Base-by-base conservation (phyloP, 169 alveolate species). In the Miamiensis avidus region DNA sequence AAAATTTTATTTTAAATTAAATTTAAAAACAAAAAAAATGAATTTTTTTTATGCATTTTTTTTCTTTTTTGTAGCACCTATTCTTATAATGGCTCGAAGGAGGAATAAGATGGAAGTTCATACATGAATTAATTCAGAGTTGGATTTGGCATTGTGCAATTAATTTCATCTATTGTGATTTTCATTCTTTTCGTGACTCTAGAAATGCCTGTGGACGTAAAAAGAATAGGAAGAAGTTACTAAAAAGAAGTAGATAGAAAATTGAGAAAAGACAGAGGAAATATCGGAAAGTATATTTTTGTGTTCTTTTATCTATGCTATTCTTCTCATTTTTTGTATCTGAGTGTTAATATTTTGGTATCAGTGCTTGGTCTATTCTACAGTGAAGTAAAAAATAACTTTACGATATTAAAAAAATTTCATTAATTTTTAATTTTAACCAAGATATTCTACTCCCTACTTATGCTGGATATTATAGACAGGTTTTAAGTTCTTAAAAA, bases 391-490 rank as follows among this genome's bases (percentile, higher is more conserved):
- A 49, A 49, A 11, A 11, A 49, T 11, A 49, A n/a, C n/a, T n/a
- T n/a, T n/a, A n/a, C n/a, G n/a, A n/a, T n/a, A n/a, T n/a, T n/a
- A n/a, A n/a, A n/a, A n/a, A n/a, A n/a, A n/a, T n/a, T n/a, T n/a
- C n/a, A n/a, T 11, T 49, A 49, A 49, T 49, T 49, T 49, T 11
- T 49, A 49, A 11, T 49, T 0, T 82, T 28, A 49, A 74, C 72
- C 73, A 81, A 86, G 65, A 28, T 81, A 20, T 86, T 86, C 65
- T 86, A 86, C 75, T 74, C 87, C 6, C 75, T 86, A n/a, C 29
- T 86, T 28, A 32, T 86, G 49, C 49, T 86, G 31, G 90, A 86
- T 81, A 86, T 86, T 32, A 81, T 86, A 25, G 90, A 86, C 75
- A 83, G 79, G 74, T 86, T 86, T 27, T 74, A 69, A 25, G 84